Evolutionary conservation across 106 monocot species (phyloP).

Genomic region (Ottelia alismoides): DNA sequence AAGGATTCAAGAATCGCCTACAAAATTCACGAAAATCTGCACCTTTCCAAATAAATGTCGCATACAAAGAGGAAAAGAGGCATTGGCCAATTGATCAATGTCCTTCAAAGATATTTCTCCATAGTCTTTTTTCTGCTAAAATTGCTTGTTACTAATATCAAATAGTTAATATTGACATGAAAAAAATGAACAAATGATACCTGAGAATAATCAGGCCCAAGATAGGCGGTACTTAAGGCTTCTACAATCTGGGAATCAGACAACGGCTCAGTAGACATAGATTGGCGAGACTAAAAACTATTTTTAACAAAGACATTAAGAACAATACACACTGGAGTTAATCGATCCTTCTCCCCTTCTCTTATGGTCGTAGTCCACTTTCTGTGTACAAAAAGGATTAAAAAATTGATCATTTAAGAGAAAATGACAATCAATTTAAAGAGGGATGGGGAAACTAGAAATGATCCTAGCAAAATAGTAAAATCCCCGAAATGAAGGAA

Average conservation of each 20-base stretch:
- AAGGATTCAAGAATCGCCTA: neutral
- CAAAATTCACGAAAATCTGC: neutral
- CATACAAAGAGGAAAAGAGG: slow-evolving; percentile 95
- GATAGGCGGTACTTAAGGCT: slow-evolving; percentile 66
- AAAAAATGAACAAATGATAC: slow-evolving; percentile 15
- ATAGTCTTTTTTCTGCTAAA: slow-evolving; percentile 52
- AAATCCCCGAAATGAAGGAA: too few species aligned
- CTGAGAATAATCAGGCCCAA: slow-evolving; percentile 97
- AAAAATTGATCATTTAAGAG: too few species aligned
- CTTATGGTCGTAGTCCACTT: slow-evolving; percentile 67
- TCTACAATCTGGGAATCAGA: slow-evolving; percentile 64
- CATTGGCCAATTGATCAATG: slow-evolving; percentile 61
- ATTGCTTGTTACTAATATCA: neutral
- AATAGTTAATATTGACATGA: neutral
- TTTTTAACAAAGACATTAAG: too few species aligned
- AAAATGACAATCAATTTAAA: too few species aligned
- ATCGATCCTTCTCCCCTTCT: slow-evolving; percentile 75
- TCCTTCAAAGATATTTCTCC: slow-evolving; percentile 69
- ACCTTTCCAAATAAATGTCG: slow-evolving; percentile 91
- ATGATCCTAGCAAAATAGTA: too few species aligned
- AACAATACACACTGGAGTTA: slow-evolving; percentile 63
- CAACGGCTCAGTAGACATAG: neutral
- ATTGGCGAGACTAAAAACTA: too few species aligned
- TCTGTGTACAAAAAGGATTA: slow-evolving; percentile 21
- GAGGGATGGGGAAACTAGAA: too few species aligned